Percentiles rank a stretch among this genome's conserved stretches.
Conservation (phyloP, 2,329 filamentous ascomycete genomes). For the Aspergillus eucalypticola region DNA sequence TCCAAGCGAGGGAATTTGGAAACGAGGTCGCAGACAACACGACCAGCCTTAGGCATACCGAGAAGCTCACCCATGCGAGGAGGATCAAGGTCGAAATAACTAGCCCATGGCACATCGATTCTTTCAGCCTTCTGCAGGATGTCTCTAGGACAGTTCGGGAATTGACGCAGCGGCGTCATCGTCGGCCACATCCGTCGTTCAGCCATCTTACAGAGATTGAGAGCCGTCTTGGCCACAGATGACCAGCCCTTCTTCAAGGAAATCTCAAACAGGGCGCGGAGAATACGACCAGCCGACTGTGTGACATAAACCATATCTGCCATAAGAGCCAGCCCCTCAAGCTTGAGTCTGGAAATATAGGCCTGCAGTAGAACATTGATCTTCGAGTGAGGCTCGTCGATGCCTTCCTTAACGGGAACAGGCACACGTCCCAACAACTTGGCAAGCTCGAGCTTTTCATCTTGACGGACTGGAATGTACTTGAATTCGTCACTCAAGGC, state of each 20-base stretch:
- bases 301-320: slow-evolving; percentile 98
- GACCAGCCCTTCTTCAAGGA: slow-evolving; percentile 97
- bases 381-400: slow-evolving; percentile 95
- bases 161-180: slow-evolving; percentile 94
- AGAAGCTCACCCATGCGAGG: slow-evolving; percentile 94
- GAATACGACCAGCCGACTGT: slow-evolving; percentile 92
- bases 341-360: slow-evolving; percentile 90
- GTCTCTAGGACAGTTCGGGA: slow-evolving; percentile 76
- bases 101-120: slow-evolving; percentile 90
- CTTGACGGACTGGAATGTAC: slow-evolving; percentile 95
- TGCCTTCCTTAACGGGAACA: slow-evolving; percentile 94
- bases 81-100: slow-evolving; percentile 93
- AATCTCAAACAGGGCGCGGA: slow-evolving; percentile 95
- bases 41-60: slow-evolving; percentile 84
- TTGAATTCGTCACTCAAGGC: slow-evolving; percentile 97
- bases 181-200: slow-evolving; percentile 99
- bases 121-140: slow-evolving; percentile 90
- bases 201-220: slow-evolving; percentile 97
- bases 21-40: slow-evolving; percentile 80
- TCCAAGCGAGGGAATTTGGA: slow-evolving; percentile 92
- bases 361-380: slow-evolving; percentile 97
- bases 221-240: slow-evolving; percentile 83
- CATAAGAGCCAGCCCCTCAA: slow-evolving; percentile 94
- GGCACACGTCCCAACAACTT: slow-evolving; percentile 88
- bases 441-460: slow-evolving; percentile 94